Evolutionary conservation across 129 eudicot species (phyloP).

Genomic region (Glebionis coronaria): DNA sequence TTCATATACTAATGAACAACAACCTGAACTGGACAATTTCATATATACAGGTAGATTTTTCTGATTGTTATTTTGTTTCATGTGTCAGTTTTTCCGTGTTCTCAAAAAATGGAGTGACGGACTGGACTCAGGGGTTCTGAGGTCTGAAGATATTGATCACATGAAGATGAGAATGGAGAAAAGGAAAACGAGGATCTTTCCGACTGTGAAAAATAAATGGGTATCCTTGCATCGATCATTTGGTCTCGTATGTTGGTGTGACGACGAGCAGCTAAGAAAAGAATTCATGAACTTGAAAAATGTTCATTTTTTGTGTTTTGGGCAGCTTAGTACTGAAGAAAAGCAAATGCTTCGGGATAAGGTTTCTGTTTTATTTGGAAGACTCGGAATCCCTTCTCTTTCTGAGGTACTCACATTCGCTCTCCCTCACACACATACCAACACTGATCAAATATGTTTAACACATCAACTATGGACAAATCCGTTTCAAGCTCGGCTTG

Average conservation of each 20-base stretch:
- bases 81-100: constrained; percentile 60
- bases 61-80: background rate
- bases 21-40: background rate
- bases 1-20: too few species aligned
- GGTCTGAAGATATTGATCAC: constrained; percentile 48
- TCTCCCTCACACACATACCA: background rate
- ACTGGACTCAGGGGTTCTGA: constrained; percentile 51
- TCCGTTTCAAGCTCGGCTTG: too few species aligned
- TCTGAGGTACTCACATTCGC: constrained; percentile 50
- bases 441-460: too few species aligned
- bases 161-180: constrained; percentile 48
- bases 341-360: constrained; percentile 37
- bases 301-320: constrained; percentile 60
- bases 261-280: constrained; percentile 61
- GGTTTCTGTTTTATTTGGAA: constrained; percentile 45
- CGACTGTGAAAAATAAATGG: constrained; percentile 70
- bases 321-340: constrained; percentile 53
- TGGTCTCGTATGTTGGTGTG: constrained; percentile 83
- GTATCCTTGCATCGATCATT: constrained; percentile 73
- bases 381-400: constrained; percentile 62
- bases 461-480: background rate
- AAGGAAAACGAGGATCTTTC: constrained; percentile 53
- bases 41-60: too few species aligned
- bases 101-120: constrained; percentile 58
- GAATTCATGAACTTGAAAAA: constrained; percentile 52